These are phyloP conservation scores for Dissophora ornata DNA, from an alignment of 192 early-diverging fungal genomes.

Conservation along the genomic window DNA sequence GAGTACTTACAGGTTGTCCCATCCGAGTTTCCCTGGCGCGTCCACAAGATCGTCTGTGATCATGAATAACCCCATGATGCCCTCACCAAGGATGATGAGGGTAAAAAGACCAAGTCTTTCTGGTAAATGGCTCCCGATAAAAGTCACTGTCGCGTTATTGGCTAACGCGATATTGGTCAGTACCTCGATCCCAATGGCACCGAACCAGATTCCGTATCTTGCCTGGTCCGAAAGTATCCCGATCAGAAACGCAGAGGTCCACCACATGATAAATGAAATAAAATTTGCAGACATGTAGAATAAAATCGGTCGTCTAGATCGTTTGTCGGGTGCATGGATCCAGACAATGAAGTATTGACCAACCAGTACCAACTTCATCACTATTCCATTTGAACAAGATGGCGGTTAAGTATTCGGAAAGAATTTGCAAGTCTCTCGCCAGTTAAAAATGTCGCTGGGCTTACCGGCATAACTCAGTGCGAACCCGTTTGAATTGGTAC, in stretches of 20 bases:
- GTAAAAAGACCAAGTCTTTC: slow-evolving; percentile 63
- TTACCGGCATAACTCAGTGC: slow-evolving; percentile 40
- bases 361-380: slow-evolving; percentile 41
- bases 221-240: slow-evolving; percentile 26
- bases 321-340: slow-evolving; percentile 37
- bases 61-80: slow-evolving; percentile 37
- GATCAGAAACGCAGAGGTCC: slow-evolving; percentile 26
- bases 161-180: slow-evolving; percentile 46
- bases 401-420: no score
- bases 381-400: not conserved
- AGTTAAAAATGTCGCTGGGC: no score
- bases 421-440: no score
- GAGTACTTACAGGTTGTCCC: slow-evolving; percentile 57
- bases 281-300: slow-evolving; percentile 40
- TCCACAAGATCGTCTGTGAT: slow-evolving; percentile 32
- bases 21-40: slow-evolving; percentile 49
- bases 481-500: slow-evolving; percentile 40
- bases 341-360: slow-evolving; percentile 43
- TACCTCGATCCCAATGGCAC: slow-evolving; percentile 56
- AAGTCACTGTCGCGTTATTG: slow-evolving; percentile 53
- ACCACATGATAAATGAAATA: slow-evolving; percentile 42
- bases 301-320: slow-evolving; percentile 19
- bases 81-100: slow-evolving; percentile 57
- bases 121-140: slow-evolving; percentile 58
- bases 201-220: slow-evolving; percentile 57